These are phyloP conservation scores for Abrus precatorius DNA, from an alignment of 306 rosid species.

Conservation along the genomic window DNA sequence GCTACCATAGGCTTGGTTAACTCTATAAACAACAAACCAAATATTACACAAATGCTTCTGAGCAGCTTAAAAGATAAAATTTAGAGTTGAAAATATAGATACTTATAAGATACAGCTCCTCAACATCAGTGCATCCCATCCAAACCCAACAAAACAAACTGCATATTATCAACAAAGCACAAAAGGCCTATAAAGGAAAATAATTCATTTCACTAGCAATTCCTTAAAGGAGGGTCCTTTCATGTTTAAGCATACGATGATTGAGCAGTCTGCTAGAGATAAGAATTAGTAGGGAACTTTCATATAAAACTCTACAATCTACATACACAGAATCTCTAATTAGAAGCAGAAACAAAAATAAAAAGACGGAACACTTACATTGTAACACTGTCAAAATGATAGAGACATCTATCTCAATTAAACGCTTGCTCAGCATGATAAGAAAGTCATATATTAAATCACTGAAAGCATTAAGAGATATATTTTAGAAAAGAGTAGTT, in stretches of 20 bases:
- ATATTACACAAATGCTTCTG: neutral
- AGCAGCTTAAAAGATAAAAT: conserved; percentile 26
- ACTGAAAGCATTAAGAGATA: conserved; percentile 64
- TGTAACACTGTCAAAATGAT: conserved; percentile 79
- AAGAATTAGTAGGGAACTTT: conserved; percentile 9
- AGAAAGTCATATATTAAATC: conserved; percentile 89
- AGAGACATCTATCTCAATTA: conserved; percentile 84
- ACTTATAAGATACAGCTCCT: conserved; percentile 16
- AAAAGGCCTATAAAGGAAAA: neutral
- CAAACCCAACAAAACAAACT: conserved; percentile 26
- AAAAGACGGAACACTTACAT: conserved; percentile 62
- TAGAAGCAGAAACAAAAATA: neutral
- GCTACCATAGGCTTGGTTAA: neutral
- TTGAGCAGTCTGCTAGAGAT: conserved; percentile 19
- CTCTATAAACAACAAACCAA: conserved; percentile 14
- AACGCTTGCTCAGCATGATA: conserved; percentile 73
- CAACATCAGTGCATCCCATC: conserved; percentile 1
- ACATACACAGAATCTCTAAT: conserved; percentile 22
- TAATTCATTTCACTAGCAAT: conserved; percentile 14
- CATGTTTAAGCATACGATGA: conserved; percentile 28
- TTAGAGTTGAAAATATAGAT: conserved; percentile 1
- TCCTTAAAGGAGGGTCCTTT: conserved; percentile 22
- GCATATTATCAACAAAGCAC: conserved; percentile 27
- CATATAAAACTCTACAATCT: conserved; percentile 1
- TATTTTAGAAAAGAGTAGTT: conserved; percentile 47